Evolutionary conservation across 768 basidiomycete species (phyloP), one percentile per base, ranked within the genome.

Genomic region (Agaricus blazei): DNA sequence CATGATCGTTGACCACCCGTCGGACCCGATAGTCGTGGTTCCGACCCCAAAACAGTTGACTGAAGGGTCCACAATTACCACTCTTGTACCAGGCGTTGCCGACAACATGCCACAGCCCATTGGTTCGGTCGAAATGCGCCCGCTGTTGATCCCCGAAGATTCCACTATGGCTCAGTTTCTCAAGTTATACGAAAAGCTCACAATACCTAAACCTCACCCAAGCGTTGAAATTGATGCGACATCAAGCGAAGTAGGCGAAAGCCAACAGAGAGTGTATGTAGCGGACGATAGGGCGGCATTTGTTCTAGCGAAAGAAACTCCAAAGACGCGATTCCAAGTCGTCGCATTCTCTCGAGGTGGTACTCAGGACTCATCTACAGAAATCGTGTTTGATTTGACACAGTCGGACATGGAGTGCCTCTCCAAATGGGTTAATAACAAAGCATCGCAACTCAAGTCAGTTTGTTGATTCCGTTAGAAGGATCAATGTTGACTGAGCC

Each of bases 361-460:
- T 24, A 36, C 28, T 1, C 51, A 41, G 12, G 56, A 44, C 15
- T 51, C 52, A 27, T 64, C 48, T 15, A 51, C 64, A 23, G 56
- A 54, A 41, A 57, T 71, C 23, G 46, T 29, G 7, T 65, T 75
- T 56, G 48, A 52, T 27, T 58, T 69, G 34, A 45, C 57, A 8
- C 65, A 72, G 24, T 53, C 58, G 12, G 59, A 66, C 5, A 67
- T 63, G 59, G 26, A 62, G 38, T 58, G 60, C 28, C 51, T 75
- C n/a, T 62, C 57, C 11, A 60, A 62, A 46, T 80, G 79, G 79
- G 67, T 65, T 4, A 68, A 71, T 46, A 67, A 74, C 36, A 24
- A 40, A 27, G 49, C 24, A 36, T 26, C 43, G 23, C 44, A 47
- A 24, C 41, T 58, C 4, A 56, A 59, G 78, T 77, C 58, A 27